These are phyloP conservation scores for Podaxis pistillaris DNA, from an alignment of 768 basidiomycete species.

Conservation along the genomic window DNA sequence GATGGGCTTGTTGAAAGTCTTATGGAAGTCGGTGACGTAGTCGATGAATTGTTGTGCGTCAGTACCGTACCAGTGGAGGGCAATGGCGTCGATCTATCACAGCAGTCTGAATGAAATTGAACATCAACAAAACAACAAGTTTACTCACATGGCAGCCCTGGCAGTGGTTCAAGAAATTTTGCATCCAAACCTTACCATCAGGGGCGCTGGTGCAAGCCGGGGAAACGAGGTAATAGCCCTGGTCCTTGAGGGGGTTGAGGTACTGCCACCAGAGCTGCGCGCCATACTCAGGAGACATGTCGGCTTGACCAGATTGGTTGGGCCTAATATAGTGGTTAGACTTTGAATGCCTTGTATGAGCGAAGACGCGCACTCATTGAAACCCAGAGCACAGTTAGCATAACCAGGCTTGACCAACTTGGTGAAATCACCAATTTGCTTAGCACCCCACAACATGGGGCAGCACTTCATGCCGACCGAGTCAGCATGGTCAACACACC, in stretches of 20 bases:
- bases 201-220: conserved; percentile 69
- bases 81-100: conserved; percentile 51
- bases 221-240: conserved; percentile 58
- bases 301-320: conserved; percentile 59
- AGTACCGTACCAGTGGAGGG: conserved; percentile 72
- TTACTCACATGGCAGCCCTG: conserved; percentile 49
- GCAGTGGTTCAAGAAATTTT: conserved; percentile 55
- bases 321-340: conserved; percentile 46
- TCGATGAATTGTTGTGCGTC: conserved; percentile 43
- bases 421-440: conserved; percentile 48
- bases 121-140: not conserved
- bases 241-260: conserved; percentile 51
- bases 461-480: conserved; percentile 50
- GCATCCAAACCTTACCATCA: conserved; percentile 62
- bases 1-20: conserved; percentile 40
- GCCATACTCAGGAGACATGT: conserved; percentile 51
- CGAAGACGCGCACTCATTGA: conserved; percentile 66
- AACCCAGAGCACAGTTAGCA: conserved; percentile 48
- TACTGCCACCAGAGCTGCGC: conserved; percentile 58
- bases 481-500: conserved; percentile 26
- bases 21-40: conserved; percentile 48
- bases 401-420: conserved; percentile 47
- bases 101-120: not conserved
- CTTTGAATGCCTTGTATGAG: not conserved
- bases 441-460: conserved; percentile 71